Conservation (phyloP, 2,329 filamentous ascomycete genomes). For the Xylaria sp. region DNA sequence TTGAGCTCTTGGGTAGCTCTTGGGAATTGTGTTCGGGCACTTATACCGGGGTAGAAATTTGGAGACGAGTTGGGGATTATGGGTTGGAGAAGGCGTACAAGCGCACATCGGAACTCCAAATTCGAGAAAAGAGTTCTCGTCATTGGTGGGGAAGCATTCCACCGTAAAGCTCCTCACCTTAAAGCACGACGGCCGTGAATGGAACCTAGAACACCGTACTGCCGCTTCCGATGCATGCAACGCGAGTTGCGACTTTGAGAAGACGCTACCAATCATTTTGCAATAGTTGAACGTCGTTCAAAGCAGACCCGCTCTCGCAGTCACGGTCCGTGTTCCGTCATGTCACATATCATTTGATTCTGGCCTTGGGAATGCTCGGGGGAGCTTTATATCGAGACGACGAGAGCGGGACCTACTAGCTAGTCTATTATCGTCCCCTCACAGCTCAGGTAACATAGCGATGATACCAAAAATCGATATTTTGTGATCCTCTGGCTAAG, state of each 20-base stretch:
- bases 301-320: slow-evolving; percentile 34
- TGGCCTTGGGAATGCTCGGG: slow-evolving; percentile 24
- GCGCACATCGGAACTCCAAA: background rate
- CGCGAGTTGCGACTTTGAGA: slow-evolving; percentile 17
- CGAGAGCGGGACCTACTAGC: slow-evolving; percentile 24
- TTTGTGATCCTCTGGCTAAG: background rate
- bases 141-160: slow-evolving; percentile 48
- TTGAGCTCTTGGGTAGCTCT: slow-evolving; percentile 22
- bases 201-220: slow-evolving; percentile 21
- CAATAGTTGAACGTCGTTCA: slow-evolving; percentile 7
- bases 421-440: slow-evolving; percentile 27
- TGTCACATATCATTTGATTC: slow-evolving; percentile 16
- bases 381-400: slow-evolving; percentile 33
- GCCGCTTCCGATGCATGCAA: slow-evolving; percentile 25
- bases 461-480: slow-evolving; percentile 13
- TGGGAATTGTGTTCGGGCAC: slow-evolving; percentile 10
- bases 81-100: slow-evolving; percentile 21
- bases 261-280: slow-evolving; percentile 20
- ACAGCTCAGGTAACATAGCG: slow-evolving; percentile 1
- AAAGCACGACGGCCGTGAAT: slow-evolving; percentile 15
- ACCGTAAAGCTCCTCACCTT: slow-evolving; percentile 31
- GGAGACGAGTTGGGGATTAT: slow-evolving; percentile 35
- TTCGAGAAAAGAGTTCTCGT: slow-evolving; percentile 26
- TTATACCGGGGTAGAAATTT: slow-evolving; percentile 25
- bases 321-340: slow-evolving; percentile 41